Base-by-base conservation (phyloP, 306 rosid genomes). In the Albizia julibrissin region DNA sequence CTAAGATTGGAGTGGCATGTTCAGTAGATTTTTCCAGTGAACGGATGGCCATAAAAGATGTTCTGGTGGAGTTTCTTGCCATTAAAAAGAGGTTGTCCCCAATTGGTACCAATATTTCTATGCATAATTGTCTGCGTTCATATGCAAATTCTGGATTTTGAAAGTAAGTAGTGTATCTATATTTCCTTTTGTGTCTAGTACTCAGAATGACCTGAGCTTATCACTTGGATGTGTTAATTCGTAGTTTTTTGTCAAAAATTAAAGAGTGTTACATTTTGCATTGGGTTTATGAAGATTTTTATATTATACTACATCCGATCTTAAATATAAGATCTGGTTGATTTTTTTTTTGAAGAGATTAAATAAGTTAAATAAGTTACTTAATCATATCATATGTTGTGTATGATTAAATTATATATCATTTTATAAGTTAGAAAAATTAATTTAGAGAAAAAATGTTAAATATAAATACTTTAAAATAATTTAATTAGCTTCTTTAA, bases 1-100 rank as follows among this genome's bases (percentile, higher is more conserved):
- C 64, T 22, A 77, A 50, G 66, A 80, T 11, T 6, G 74, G 89
- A 67, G 42, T 83, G 40, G 80, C 70, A 34, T 86, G 89, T 58
- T 83, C 89, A 15, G 78, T 27, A 64, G 82, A 86, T 54, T 43
- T 72, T 3, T 66, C 85, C 0, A 0, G 15, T 44, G 71, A 56
- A 6, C 5, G 83, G 67, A 82, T 82, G 80, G 13, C 5, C 14
- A 42, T 79, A 6, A 81, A 84, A 49, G 69, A 77, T 33, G 87
- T 50, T 29, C 66, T 81, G 26, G 1, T 19, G 9, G 81, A 87
- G 16, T 61, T 87, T 72, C 43, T 58, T 7, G 68, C 76, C 42
- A 77, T 74, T 37, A 73, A 73, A 74, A 31, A 50, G 5, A 77
- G 47, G 13, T 10, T 80, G 2, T 22, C 52, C 4, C n/a, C 27